Percentiles rank a stretch among this genome's conserved stretches.
Conservation (phyloP, 495 filamentous ascomycete species). For the Penicillium daleae region DNA sequence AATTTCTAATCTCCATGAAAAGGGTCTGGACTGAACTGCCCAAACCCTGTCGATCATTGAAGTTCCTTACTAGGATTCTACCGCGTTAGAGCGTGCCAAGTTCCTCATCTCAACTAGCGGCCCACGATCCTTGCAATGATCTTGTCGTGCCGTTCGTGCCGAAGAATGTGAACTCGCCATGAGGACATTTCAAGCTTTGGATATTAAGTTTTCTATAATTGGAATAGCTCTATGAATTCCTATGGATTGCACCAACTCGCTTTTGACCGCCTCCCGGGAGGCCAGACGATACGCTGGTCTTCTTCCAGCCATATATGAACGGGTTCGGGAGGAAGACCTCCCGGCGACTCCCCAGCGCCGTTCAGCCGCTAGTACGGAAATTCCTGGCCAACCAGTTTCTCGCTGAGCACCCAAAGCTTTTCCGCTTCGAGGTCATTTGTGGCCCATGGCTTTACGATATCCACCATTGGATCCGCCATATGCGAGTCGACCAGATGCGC, state of each 20-base stretch:
- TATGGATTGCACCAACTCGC: not conserved
- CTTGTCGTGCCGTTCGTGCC: not conserved
- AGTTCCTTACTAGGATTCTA: too few relatives aligned
- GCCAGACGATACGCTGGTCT: not conserved
- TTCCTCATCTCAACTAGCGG: not conserved
- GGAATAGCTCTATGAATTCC: not conserved
- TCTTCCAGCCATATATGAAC: not conserved
- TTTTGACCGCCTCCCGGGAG: not conserved
- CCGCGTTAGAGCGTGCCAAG: too few relatives aligned
- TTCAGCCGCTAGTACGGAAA: constrained; percentile 35
- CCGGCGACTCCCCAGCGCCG: too few relatives aligned
- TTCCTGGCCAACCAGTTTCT: constrained; percentile 41
- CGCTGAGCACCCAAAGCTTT: constrained; percentile 46
- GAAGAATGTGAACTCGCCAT: not conserved
- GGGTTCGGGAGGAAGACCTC: not conserved
- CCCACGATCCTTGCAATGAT: not conserved
- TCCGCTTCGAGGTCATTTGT: constrained; percentile 46
- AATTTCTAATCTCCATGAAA: too few relatives aligned
- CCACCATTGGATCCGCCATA: constrained; percentile 37
- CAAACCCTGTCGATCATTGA: not conserved
- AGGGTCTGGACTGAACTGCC: not conserved
- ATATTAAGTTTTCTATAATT: not conserved
- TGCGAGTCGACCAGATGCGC: constrained; percentile 44
- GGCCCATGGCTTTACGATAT: constrained; percentile 39
- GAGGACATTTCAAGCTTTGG: not conserved